Percentiles rank a stretch among this genome's conserved stretches.
Evolutionary conservation across 2,329 filamentous ascomycete species (phyloP).

Genomic region (Conoideocrella luteorostrata): DNA sequence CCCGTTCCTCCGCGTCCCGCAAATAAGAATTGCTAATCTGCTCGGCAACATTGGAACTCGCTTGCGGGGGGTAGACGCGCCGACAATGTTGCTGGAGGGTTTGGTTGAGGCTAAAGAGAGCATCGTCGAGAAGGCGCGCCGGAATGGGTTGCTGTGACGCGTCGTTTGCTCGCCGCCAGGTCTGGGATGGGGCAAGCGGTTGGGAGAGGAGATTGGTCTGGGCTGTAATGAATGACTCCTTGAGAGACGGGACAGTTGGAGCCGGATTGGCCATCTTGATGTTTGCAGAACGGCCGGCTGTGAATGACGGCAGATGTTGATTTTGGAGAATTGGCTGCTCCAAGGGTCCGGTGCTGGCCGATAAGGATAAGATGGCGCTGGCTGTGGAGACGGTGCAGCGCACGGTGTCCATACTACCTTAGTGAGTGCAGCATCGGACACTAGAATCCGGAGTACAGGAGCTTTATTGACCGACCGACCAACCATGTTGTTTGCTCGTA

Average conservation of each 20-base stretch:
- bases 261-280: no score
- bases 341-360: no score
- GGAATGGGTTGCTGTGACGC: conserved; percentile 34
- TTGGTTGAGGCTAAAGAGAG: conserved; percentile 53
- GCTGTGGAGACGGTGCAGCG: no score
- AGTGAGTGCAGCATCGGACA: no score
- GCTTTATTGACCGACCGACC: no score
- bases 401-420: no score
- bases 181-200: conserved; percentile 47
- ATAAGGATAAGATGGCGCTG: no score
- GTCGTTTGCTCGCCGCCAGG: conserved; percentile 45
- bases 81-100: conserved; percentile 58
- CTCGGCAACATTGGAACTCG: conserved; percentile 65
- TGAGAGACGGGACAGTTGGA: conserved; percentile 55
- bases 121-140: conserved; percentile 48
- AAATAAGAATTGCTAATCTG: conserved; percentile 64
- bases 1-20: conserved; percentile 34
- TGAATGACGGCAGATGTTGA: no score
- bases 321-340: no score
- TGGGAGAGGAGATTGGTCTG: conserved; percentile 60
- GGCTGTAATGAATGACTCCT: conserved; percentile 55
- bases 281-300: no score
- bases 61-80: conserved; percentile 60
- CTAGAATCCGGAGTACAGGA: no score
- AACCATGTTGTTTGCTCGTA: no score